Conservation (phyloP, 768 basidiomycete species). For the Lactifluus echinatus region DNA sequence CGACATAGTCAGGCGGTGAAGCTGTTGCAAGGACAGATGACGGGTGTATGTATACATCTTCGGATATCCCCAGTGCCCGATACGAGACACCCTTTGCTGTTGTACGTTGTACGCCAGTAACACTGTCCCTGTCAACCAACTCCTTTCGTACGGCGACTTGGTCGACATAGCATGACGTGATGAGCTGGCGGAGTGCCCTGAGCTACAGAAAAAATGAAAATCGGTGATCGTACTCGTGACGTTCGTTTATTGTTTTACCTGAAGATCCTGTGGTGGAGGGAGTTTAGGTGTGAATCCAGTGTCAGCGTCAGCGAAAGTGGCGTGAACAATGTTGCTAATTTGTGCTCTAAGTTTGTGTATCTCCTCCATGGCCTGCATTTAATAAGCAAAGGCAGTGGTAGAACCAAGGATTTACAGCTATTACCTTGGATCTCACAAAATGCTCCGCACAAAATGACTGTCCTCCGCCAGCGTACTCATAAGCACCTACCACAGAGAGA, state of each 20-base stretch:
- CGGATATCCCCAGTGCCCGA: slow-evolving; percentile 63
- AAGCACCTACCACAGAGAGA: slow-evolving; percentile 93
- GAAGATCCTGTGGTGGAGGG: slow-evolving; percentile 65
- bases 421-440: slow-evolving; percentile 86
- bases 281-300: slow-evolving; percentile 57
- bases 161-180: slow-evolving; percentile 89
- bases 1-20: slow-evolving; percentile 77
- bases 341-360: slow-evolving; percentile 92
- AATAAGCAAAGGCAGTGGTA: not conserved
- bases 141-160: slow-evolving; percentile 92
- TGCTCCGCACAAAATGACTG: slow-evolving; percentile 78
- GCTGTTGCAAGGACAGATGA: slow-evolving; percentile 65
- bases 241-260: slow-evolving; percentile 39
- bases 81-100: slow-evolving; percentile 80
- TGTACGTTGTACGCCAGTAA: slow-evolving; percentile 57
- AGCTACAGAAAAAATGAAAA: slow-evolving; percentile 41
- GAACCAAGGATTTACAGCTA: slow-evolving; percentile 6
- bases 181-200: slow-evolving; percentile 80
- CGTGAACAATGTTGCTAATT: slow-evolving; percentile 73
- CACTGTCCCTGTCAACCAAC: slow-evolving; percentile 48
- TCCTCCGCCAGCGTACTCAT: slow-evolving; percentile 82
- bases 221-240: not conserved
- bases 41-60: slow-evolving; percentile 90
- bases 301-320: slow-evolving; percentile 62
- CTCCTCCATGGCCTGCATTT: slow-evolving; percentile 88